Evolutionary conservation across 257 asterid species (phyloP).

Genomic region (Schizonepeta tenuifolia): DNA sequence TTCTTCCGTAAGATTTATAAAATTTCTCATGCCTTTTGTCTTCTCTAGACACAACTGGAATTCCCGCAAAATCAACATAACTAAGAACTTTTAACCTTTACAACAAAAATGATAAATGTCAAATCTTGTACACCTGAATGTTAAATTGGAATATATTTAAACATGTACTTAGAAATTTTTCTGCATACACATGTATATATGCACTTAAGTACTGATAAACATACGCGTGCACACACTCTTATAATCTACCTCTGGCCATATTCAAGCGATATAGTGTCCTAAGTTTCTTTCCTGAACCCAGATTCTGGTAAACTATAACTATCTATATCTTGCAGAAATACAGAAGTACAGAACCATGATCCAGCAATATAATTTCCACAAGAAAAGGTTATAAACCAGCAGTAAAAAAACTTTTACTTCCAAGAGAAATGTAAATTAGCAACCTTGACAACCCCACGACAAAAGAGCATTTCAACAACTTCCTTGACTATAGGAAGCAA

Average conservation of each 20-base stretch:
- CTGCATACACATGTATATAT: conserved; percentile 1
- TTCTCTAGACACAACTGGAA: conserved; percentile 8
- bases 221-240: neutral
- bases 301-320: conserved; percentile 13
- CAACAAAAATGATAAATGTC: neutral
- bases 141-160: neutral
- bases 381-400: neutral
- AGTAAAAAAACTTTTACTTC: conserved; percentile 25
- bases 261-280: neutral
- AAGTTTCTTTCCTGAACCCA: conserved; percentile 3
- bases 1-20: neutral
- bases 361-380: conserved; percentile 4
- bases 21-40: neutral
- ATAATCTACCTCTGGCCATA: neutral
- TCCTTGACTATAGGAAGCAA: conserved; percentile 97
- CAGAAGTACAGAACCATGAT: conserved; percentile 14
- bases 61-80: conserved; percentile 23
- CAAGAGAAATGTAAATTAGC: conserved; percentile 18
- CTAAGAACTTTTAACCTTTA: conserved; percentile 1
- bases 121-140: conserved; percentile 8
- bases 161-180: neutral
- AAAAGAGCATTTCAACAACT: conserved; percentile 99
- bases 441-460: conserved; percentile 98
- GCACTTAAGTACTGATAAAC: neutral
- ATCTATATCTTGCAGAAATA: conserved; percentile 8